These are phyloP conservation scores for Thermoascus crustaceus DNA, from an alignment of 2,329 filamentous ascomycete genomes.

Conservation along the genomic window DNA sequence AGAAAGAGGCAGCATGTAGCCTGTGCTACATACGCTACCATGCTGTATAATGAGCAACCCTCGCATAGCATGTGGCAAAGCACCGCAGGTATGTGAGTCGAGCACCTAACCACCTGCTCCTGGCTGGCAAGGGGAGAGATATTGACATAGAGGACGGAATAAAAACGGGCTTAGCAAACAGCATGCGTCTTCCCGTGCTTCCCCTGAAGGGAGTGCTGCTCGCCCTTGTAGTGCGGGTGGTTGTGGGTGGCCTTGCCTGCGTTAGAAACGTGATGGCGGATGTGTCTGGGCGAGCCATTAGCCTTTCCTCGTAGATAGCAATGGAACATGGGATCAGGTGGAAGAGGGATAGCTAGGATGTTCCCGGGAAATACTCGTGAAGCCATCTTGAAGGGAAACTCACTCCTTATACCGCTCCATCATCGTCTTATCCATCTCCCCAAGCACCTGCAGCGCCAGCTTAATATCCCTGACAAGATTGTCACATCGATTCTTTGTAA, in stretches of 20 bases:
- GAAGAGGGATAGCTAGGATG: not conserved
- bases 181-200: constrained; percentile 87
- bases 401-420: constrained; percentile 61
- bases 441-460: constrained; percentile 62
- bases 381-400: not conserved
- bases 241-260: constrained; percentile 47
- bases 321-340: not conserved
- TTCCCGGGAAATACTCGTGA: too few relatives aligned
- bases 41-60: too few relatives aligned
- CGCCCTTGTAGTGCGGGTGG: constrained; percentile 52
- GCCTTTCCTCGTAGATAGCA: not conserved
- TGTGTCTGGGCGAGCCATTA: constrained; percentile 28
- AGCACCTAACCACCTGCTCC: too few relatives aligned
- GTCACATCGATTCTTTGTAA: constrained; percentile 74
- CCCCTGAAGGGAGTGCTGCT: constrained; percentile 80
- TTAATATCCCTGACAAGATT: constrained; percentile 70
- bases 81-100: too few relatives aligned
- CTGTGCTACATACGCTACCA: too few relatives aligned
- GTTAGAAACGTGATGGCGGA: constrained; percentile 49
- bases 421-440: constrained; percentile 63
- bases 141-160: too few relatives aligned
- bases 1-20: too few relatives aligned
- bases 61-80: too few relatives aligned
- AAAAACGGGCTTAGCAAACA: constrained; percentile 74
- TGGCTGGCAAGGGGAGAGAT: too few relatives aligned